A percentile compares a stretch with the other conserved stretches of the same genome.
Evolutionary conservation across 768 basidiomycete species (phyloP).

Genomic region (Leccinum pellstonianum): DNA sequence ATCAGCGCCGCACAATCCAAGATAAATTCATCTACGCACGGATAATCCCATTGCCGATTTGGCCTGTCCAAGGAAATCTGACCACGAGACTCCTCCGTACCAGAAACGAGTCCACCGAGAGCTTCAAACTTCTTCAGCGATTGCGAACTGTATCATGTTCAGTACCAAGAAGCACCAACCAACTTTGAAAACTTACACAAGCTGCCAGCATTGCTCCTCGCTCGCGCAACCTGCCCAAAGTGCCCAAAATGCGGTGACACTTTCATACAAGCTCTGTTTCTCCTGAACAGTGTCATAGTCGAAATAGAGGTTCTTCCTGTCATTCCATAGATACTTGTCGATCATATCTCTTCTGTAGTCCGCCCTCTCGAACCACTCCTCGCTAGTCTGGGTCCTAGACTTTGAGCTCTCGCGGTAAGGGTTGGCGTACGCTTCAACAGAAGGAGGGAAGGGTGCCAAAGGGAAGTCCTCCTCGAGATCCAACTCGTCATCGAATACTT

Average conservation of each 20-base stretch:
- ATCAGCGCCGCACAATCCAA: slow-evolving; percentile 11
- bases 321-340: slow-evolving; percentile 96
- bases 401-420: slow-evolving; percentile 59
- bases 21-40: slow-evolving; percentile 49
- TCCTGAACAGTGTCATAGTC: slow-evolving; percentile 93
- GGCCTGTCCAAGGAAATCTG: slow-evolving; percentile 94
- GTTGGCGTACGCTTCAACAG: slow-evolving; percentile 64
- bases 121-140: slow-evolving; percentile 96
- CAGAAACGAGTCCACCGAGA: slow-evolving; percentile 91
- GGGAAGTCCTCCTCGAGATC: slow-evolving; percentile 92
- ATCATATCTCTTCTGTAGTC: slow-evolving; percentile 81
- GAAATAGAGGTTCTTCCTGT: slow-evolving; percentile 90
- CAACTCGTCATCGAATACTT: slow-evolving; percentile 91
- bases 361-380: slow-evolving; percentile 93
- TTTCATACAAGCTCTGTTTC: slow-evolving; percentile 93
- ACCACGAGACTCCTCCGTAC: slow-evolving; percentile 94
- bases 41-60: slow-evolving; percentile 99
- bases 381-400: slow-evolving; percentile 64
- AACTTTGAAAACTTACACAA: slow-evolving; percentile 64
- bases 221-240: slow-evolving; percentile 98
- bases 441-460: slow-evolving; percentile 89
- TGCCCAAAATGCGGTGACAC: slow-evolving; percentile 95
- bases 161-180: slow-evolving; percentile 11
- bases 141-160: slow-evolving; percentile 53
- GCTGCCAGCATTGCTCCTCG: slow-evolving; percentile 90